Evolutionary conservation across 225 moss, liverwort and hornwort species (phyloP), one percentile per base, ranked within the genome.

Genomic region (Asterella californica): DNA sequence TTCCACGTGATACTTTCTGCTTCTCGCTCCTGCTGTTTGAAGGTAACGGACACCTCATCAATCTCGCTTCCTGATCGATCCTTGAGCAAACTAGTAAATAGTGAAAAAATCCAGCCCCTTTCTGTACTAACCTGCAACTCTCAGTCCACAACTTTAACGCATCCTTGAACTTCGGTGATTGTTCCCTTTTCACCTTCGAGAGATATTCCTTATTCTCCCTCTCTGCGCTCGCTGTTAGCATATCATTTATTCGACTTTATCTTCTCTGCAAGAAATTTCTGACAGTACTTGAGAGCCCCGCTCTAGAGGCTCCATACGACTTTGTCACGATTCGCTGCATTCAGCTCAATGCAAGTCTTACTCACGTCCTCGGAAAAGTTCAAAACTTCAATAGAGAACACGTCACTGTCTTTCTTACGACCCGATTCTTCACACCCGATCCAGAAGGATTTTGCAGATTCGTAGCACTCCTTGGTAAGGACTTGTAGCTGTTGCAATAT

Each of bases 1-100:
- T 67, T 72, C 87, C 83, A 90, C 0, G 83, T 82, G 0, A 84
- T 37, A 19, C 73, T 76, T 48, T 83, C 82, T 15, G 78, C 87
- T 15, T 87, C 85, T 29, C 48, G n/a, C 69, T 71, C 70, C 36
- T 73, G 9, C 27, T 22, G 19, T 4, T 0, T 12, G 15, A 24
- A 73, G 18, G 19, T 27, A 9, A 73, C 46, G 21, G 25, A 22
- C 48, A 73, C 72, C 21, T 27, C 72, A 46, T 11, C 42, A 50
- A 42, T 36, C 1, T 48, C 7, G 7, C 7, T 42, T 3, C 3
- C 42, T 3, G 42, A 42, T 42, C 42, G 42, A 42, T 42, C 42
- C 42, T 3, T 42, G 42, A 42, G 7, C 4, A 2, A 42, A 42
- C 42, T 42, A 6, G 29, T 22, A 2, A 29, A 37, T 33, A 36